Evolutionary conservation across 805 yeast species (phyloP).

Genomic region (Cyberlindnera samutprakarnensis): DNA sequence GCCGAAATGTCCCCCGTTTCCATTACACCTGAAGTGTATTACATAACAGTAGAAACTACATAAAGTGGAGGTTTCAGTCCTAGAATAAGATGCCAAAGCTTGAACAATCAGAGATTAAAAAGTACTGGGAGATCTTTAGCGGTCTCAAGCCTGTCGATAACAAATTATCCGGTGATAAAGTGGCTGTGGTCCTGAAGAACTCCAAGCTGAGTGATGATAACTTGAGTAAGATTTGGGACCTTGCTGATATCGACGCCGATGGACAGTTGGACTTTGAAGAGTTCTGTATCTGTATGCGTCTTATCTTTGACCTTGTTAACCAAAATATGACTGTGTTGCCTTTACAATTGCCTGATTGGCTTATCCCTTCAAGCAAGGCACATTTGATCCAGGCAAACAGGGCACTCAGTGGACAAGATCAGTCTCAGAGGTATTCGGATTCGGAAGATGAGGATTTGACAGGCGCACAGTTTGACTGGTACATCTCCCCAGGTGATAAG

Average conservation of each 20-base stretch:
- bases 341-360: slow-evolving; percentile 75
- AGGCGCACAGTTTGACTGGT: slow-evolving; percentile 73
- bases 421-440: slow-evolving; percentile 34
- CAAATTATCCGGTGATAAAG: slow-evolving; percentile 77
- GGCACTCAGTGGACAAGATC: slow-evolving; percentile 32
- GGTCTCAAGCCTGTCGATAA: slow-evolving; percentile 80
- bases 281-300: slow-evolving; percentile 94
- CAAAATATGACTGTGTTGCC: slow-evolving; percentile 61
- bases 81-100: slow-evolving; percentile 45
- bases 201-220: slow-evolving; percentile 76
- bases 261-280: slow-evolving; percentile 94
- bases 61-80: neutral
- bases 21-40: neutral
- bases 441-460: slow-evolving; percentile 44
- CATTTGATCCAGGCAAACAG: slow-evolving; percentile 79
- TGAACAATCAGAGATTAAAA: slow-evolving; percentile 93
- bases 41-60: neutral
- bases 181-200: slow-evolving; percentile 80
- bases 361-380: slow-evolving; percentile 82
- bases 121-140: slow-evolving; percentile 95
- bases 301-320: slow-evolving; percentile 86
- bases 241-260: slow-evolving; percentile 89
- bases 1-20: too few species aligned
- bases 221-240: slow-evolving; percentile 80
- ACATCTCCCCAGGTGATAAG: slow-evolving; percentile 85